Evolutionary conservation across 2,329 filamentous ascomycete species (phyloP).

Genomic region (Ilyonectria robusta): DNA sequence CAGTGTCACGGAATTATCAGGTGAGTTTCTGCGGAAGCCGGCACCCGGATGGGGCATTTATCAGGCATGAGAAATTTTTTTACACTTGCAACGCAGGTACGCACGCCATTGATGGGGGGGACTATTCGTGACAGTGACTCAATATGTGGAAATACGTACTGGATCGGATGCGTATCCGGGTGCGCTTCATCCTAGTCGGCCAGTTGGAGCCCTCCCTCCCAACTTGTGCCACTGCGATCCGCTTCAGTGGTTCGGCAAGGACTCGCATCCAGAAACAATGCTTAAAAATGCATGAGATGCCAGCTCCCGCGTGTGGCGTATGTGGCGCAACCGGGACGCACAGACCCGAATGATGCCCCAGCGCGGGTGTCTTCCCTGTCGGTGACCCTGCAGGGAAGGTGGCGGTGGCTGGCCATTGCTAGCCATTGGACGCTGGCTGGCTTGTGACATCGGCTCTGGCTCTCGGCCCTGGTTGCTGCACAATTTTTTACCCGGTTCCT

Average conservation of each 20-base stretch:
- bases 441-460: conserved; percentile 39
- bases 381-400: conserved; percentile 26
- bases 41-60: not conserved
- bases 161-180: conserved; percentile 1
- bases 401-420: conserved; percentile 28
- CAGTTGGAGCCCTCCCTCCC: not conserved
- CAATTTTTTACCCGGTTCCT: conserved; percentile 46
- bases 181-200: conserved; percentile 5
- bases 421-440: conserved; percentile 19
- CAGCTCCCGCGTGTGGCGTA: conserved; percentile 19
- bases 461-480: conserved; percentile 36
- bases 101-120: not conserved
- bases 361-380: conserved; percentile 12
- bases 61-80: not conserved
- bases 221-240: conserved; percentile 6
- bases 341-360: not conserved
- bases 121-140: not conserved
- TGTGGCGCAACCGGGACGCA: conserved; percentile 10
- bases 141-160: not conserved
- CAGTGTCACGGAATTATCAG: not conserved
- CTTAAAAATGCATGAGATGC: conserved; percentile 5
- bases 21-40: not conserved
- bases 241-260: conserved; percentile 4
- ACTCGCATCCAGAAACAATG: conserved; percentile 5
- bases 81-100: not conserved